Percentiles rank a stretch among this genome's conserved stretches.
Conservation (phyloP, 108 stramenopile genomes). For the Skeletonema costatum region DNA sequence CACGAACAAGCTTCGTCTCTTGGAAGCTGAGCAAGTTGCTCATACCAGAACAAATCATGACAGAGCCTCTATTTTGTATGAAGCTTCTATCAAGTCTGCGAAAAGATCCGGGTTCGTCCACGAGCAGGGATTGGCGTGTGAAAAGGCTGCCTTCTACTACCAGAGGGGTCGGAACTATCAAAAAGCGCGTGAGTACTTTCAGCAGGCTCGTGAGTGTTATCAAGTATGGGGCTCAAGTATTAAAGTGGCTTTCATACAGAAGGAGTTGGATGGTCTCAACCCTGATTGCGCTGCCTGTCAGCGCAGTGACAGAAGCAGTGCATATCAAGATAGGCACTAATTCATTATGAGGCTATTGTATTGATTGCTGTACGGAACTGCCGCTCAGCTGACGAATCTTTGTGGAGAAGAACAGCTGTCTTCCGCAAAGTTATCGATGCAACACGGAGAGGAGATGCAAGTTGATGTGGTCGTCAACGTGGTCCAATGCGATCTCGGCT, state of each 20-base stretch:
- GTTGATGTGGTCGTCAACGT: no score
- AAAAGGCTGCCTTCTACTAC: background rate
- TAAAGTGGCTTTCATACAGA: background rate
- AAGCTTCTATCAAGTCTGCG: conserved; percentile 9
- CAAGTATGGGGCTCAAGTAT: background rate
- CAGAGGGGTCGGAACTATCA: background rate
- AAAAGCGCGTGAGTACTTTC: background rate
- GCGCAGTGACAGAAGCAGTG: no score
- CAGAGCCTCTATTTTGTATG: conserved; percentile 10
- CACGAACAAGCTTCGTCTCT: conserved; percentile 9
- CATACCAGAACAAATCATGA: background rate
- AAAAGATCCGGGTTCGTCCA: background rate
- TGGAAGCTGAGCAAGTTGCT: conserved; percentile 14
- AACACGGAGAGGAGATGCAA: no score
- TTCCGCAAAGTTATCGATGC: no score
- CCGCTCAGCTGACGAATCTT: no score
- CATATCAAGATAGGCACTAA: no score
- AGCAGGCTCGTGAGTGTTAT: background rate
- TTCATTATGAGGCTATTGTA: no score
- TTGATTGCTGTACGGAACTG: no score
- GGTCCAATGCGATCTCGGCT: no score
- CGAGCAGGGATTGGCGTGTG: conserved; percentile 1
- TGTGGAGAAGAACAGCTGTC: no score
- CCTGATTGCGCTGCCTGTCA: no score
- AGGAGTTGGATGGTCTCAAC: background rate